phyloP scores from a whole-genome alignment of 2,329 filamentous ascomycete species.

The Scedosporium boydii region DNA sequence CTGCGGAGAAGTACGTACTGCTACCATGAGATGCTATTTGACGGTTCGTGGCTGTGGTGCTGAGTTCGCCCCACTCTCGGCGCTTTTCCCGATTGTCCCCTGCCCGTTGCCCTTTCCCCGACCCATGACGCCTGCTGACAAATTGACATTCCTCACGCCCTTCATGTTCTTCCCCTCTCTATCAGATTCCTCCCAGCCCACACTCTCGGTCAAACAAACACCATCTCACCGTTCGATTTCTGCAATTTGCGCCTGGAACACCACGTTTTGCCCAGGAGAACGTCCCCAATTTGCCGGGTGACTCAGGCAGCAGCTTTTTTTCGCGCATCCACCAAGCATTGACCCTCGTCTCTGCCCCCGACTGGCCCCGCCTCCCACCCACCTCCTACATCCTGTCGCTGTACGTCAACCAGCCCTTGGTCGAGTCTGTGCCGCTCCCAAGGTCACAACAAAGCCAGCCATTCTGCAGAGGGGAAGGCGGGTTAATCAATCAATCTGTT shows the following conservation, averaged over 20 bases:
- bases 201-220: constrained; percentile 1
- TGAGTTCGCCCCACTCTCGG: not conserved
- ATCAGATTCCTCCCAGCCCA: constrained; percentile 7
- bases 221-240: not conserved
- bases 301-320: constrained; percentile 6
- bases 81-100: not conserved
- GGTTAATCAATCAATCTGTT: not conserved
- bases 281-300: not conserved
- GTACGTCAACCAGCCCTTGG: constrained; percentile 1
- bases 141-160: constrained; percentile 11
- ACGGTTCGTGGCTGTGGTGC: too few species aligned
- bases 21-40: too few species aligned
- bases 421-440: not conserved
- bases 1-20: not conserved
- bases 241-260: not conserved
- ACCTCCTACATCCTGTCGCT: not conserved
- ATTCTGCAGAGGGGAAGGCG: not conserved
- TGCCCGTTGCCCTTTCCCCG: not conserved
- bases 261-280: not conserved
- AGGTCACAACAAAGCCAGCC: not conserved
- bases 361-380: not conserved
- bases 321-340: not conserved
- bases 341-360: not conserved
- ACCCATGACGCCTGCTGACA: constrained; percentile 10
- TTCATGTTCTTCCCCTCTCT: constrained; percentile 9